Evolutionary conservation across 192 early-diverging fungal genomes (phyloP).

Genomic region (Coemansia sp.): DNA sequence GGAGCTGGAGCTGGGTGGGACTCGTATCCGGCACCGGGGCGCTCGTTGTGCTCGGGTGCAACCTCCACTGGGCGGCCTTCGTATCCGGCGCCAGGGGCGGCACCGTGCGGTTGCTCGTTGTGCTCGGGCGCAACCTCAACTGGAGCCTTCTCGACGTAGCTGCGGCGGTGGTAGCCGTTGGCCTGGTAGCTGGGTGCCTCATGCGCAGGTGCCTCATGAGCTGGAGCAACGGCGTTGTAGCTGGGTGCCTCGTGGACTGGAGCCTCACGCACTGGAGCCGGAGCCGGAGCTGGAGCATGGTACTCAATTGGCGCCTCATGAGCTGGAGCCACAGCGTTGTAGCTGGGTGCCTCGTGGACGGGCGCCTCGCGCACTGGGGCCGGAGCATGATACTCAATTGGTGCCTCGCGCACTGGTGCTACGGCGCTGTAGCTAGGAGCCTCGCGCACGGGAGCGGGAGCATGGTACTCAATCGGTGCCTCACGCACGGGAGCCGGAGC

Average conservation of each 20-base stretch:
- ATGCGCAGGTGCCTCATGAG: constrained; percentile 1
- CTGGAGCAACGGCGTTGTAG: constrained; percentile 4
- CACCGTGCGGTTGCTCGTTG: constrained; percentile 9
- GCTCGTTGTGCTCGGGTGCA: constrained; percentile 7
- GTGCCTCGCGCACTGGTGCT: constrained; percentile 10
- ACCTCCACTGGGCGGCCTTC: background rate
- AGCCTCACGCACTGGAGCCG: background rate
- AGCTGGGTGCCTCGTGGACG: constrained; percentile 10
- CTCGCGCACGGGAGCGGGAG: background rate
- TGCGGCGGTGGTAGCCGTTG: constrained; percentile 21
- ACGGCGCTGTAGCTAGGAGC: constrained; percentile 6
- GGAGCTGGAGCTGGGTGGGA: too few relatives aligned
- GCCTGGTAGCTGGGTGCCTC: constrained; percentile 21
- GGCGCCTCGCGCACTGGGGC: constrained; percentile 9
- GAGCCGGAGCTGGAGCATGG: background rate
- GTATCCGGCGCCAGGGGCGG: constrained; percentile 12
- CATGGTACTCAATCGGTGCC: background rate
- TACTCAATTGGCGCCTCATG: constrained; percentile 1
- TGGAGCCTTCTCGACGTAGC: constrained; percentile 23
- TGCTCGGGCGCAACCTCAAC: constrained; percentile 2
- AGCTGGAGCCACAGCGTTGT: background rate
- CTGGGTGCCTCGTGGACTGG: constrained; percentile 3
- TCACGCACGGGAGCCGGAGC: constrained; percentile 10
- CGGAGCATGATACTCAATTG: background rate
- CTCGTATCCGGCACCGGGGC: background rate